Base-by-base conservation (phyloP, 73 alveolate species). In the Stentor coeruleus region DNA sequence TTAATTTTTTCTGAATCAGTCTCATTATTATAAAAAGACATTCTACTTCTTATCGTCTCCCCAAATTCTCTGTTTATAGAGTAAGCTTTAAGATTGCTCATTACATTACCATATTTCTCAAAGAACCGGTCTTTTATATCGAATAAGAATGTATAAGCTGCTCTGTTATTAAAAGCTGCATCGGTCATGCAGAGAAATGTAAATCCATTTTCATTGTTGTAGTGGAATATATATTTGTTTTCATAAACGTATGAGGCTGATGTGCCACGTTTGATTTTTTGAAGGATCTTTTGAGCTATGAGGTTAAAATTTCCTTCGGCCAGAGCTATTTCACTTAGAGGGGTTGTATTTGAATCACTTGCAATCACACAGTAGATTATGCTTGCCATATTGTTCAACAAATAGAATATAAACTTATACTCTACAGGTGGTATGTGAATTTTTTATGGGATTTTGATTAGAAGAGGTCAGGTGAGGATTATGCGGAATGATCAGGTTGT, bases 141-240 rank as follows among this genome's bases (percentile, higher is more conserved):
- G 74, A 39, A 37, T 14, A 75, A 35, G 38, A 75, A 75, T n/a
- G 38, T 14, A 38, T 39, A 75, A 35, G 83, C 83, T n/a, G 72
- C 33, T 75, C 83, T 31, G 2, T 75, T 75, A 38, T 15, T 20
- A 38, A 75, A 75, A 15, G 35, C 72, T n/a, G 83, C 72, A 2
- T 75, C 83, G 2, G 83, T 39, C 59, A 75, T 37, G 38, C 74
- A 37, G 3, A 75, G 83, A 2, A 75, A 37, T 37, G 83, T 75
- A 66, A 75, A 39, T 33, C 83, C 83, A 39, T 75, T 40, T 35
- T 75, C 83, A 39, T 75, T 75, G 74, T 40, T 15, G 38, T 75
- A 75, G 72, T 75, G 83, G 66, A 75, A 75, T 20, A 75, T 75
- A 38, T 75, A 75, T 33, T 75, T 75, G 83, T 40, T 75, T n/a